Percentiles rank a stretch among this genome's conserved stretches.
phyloP scores from a whole-genome alignment of 2,329 filamentous ascomycete species.

The Berkeleyomyces basicola region DNA sequence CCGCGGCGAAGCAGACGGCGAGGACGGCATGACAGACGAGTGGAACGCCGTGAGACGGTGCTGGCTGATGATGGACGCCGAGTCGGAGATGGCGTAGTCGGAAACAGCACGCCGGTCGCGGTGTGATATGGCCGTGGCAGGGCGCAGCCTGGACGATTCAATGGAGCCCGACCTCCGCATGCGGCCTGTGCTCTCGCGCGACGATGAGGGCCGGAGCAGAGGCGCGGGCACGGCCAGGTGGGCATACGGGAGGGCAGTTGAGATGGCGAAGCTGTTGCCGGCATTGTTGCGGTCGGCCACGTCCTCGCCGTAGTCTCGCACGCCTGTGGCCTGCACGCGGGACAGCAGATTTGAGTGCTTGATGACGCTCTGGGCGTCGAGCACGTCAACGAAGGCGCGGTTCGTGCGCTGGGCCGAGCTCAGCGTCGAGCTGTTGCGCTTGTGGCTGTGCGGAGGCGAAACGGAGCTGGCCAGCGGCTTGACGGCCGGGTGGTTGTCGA shows the following conservation, averaged over 20 bases:
- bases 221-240: neutral
- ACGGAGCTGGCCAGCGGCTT: slow-evolving; percentile 8
- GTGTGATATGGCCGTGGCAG: slow-evolving; percentile 5
- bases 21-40: neutral
- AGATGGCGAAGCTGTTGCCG: slow-evolving; percentile 19
- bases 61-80: slow-evolving; percentile 12
- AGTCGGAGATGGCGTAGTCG: slow-evolving; percentile 5
- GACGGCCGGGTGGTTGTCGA: slow-evolving; percentile 13
- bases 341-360: slow-evolving; percentile 31
- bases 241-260: neutral
- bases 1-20: neutral
- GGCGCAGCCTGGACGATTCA: neutral
- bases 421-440: slow-evolving; percentile 10
- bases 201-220: slow-evolving; percentile 4
- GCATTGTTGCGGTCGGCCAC: slow-evolving; percentile 44
- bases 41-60: slow-evolving; percentile 12
- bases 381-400: slow-evolving; percentile 29
- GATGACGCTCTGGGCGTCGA: slow-evolving; percentile 40
- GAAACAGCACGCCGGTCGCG: neutral
- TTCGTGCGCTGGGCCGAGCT: slow-evolving; percentile 8
- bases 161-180: neutral
- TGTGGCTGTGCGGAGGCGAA: slow-evolving; percentile 8
- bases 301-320: slow-evolving; percentile 44
- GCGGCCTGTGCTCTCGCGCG: neutral
- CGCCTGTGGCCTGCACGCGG: slow-evolving; percentile 33